These are phyloP conservation scores for Hymenoscyphus albidus DNA, from an alignment of 2,329 filamentous ascomycete species.

Conservation along the genomic window DNA sequence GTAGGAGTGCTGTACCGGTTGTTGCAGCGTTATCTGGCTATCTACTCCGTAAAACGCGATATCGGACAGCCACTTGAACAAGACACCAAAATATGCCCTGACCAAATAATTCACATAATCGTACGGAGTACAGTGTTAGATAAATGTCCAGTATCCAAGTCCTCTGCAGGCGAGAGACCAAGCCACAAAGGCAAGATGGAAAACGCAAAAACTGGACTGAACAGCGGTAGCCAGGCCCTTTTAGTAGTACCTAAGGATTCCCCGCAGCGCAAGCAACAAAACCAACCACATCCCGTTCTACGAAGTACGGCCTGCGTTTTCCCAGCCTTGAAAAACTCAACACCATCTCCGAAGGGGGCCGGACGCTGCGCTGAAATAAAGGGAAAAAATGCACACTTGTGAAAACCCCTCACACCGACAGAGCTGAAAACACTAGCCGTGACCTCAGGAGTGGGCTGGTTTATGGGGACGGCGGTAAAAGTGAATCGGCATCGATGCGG, in stretches of 20 bases:
- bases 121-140: neutral
- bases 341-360: neutral
- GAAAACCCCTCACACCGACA: slow-evolving; percentile 1
- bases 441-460: neutral
- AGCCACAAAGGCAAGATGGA: neutral
- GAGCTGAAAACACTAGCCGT: neutral
- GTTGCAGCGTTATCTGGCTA: neutral
- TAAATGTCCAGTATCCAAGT: neutral
- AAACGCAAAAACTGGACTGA: neutral
- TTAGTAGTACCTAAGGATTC: no score
- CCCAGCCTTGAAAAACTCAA: neutral
- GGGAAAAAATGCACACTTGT: neutral
- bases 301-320: neutral
- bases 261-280: neutral
- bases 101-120: no score
- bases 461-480: neutral
- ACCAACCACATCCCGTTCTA: neutral
- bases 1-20: neutral
- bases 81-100: no score
- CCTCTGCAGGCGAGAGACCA: neutral
- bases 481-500: neutral
- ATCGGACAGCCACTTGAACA: no score
- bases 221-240: neutral
- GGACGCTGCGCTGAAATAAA: neutral
- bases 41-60: neutral